These are phyloP conservation scores for Ochromonas danica DNA, from an alignment of 108 stramenopile genomes.

Conservation along the genomic window DNA sequence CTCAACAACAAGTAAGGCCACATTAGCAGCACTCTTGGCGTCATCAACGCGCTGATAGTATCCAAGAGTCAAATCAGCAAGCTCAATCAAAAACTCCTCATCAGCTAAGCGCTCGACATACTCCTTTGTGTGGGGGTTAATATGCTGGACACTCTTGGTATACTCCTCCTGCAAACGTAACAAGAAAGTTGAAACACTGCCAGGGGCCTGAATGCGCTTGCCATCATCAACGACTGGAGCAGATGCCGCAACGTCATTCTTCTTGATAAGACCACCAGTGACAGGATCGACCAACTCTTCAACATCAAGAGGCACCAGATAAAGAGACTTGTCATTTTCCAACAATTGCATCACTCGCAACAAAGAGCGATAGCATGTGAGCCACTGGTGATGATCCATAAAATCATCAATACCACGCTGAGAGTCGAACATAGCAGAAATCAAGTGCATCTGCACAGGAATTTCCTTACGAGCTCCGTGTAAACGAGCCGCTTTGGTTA, in stretches of 20 bases:
- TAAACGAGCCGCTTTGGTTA: slow-evolving; percentile 68
- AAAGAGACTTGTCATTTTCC: slow-evolving; percentile 58
- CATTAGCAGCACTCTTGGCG: slow-evolving; percentile 65
- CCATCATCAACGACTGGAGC: slow-evolving; percentile 10
- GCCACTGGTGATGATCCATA: slow-evolving; percentile 90
- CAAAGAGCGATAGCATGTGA: slow-evolving; percentile 74
- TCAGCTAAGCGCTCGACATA: slow-evolving; percentile 33
- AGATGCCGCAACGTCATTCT: slow-evolving; percentile 3
- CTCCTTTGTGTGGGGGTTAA: slow-evolving; percentile 35
- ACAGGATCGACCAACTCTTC: slow-evolving; percentile 62
- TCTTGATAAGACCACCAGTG: slow-evolving; percentile 53
- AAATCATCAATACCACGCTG: slow-evolving; percentile 89
- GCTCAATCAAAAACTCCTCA: slow-evolving; percentile 68
- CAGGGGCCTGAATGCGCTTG: background rate
- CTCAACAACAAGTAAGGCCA: slow-evolving; percentile 76
- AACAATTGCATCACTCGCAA: slow-evolving; percentile 71
- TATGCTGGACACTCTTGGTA: slow-evolving; percentile 33
- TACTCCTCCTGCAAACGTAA: slow-evolving; percentile 17
- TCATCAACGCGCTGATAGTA: slow-evolving; percentile 78
- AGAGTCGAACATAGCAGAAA: slow-evolving; percentile 86
- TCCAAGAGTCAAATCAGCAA: slow-evolving; percentile 63
- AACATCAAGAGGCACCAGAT: slow-evolving; percentile 59
- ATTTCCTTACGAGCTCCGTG: slow-evolving; percentile 86
- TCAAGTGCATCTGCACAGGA: slow-evolving; percentile 89
- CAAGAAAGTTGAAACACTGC: background rate